phyloP scores from a whole-genome alignment of 164 flowering plant genomes.

The Akebia trifoliata region DNA sequence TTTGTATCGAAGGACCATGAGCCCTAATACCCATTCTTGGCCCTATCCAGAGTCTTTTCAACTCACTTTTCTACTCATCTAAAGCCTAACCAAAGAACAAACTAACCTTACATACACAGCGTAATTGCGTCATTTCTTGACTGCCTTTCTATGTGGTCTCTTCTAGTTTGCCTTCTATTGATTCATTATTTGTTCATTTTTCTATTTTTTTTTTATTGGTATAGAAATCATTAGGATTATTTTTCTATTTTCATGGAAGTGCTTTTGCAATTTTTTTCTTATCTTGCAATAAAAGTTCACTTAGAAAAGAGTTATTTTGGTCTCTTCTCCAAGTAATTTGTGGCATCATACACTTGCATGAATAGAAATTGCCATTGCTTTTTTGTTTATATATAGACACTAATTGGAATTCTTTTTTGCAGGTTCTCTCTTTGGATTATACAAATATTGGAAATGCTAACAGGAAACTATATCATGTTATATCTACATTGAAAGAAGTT shows the following conservation, averaged over 20 bases:
- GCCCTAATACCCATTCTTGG: background rate
- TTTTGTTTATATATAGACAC: background rate
- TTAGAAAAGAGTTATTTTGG: too few species aligned
- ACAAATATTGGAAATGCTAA: conserved; percentile 11
- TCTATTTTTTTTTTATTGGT: too few species aligned
- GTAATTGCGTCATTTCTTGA: background rate
- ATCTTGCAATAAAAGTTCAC: too few species aligned
- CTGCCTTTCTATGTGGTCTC: background rate
- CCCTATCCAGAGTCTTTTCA: background rate
- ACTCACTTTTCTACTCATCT: background rate
- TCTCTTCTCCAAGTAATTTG: too few species aligned
- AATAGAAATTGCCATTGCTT: background rate
- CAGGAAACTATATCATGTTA: conserved; percentile 16
- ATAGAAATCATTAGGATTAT: too few species aligned
- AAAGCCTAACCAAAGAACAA: background rate
- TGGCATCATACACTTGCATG: background rate
- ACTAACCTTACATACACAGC: background rate
- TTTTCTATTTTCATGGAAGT: too few species aligned
- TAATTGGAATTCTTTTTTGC: conserved; percentile 4
- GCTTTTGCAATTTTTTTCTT: too few species aligned
- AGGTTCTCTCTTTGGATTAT: conserved; percentile 21
- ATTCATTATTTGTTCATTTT: too few species aligned
- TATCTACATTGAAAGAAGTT: conserved; percentile 20
- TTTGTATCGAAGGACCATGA: background rate
- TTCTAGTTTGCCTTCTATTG: background rate